Percentiles rank a stretch among this genome's conserved stretches.
These are phyloP conservation scores for Lactarius tabidus DNA, from an alignment of 768 basidiomycete genomes.

Conservation along the genomic window DNA sequence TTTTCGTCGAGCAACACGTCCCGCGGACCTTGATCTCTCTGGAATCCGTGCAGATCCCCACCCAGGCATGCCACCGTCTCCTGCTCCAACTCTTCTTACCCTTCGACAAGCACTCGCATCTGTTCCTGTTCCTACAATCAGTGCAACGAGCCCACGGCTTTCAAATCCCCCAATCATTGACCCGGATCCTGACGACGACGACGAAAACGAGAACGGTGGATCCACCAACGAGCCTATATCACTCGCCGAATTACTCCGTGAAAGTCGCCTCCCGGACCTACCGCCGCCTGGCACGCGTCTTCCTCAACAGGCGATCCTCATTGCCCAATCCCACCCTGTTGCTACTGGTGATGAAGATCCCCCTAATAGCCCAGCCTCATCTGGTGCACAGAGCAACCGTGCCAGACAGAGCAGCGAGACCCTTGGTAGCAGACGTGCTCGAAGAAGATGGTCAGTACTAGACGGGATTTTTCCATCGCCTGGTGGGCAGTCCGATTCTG, in stretches of 20 bases:
- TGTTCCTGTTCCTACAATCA: slow-evolving; percentile 17
- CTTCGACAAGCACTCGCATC: slow-evolving; percentile 57
- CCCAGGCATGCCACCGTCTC: slow-evolving; percentile 46
- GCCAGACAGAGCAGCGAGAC: slow-evolving; percentile 20
- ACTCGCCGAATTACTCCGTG: slow-evolving; percentile 67
- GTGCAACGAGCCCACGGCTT: slow-evolving; percentile 14
- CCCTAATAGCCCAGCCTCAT: slow-evolving; percentile 44
- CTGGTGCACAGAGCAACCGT: slow-evolving; percentile 36
- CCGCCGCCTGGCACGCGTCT: slow-evolving; percentile 65
- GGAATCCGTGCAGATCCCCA: slow-evolving; percentile 22
- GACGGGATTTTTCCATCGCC: slow-evolving; percentile 41
- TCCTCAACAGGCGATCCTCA: slow-evolving; percentile 65
- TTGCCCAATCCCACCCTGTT: slow-evolving; percentile 43
- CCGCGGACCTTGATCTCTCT: slow-evolving; percentile 63
- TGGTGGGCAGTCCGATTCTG: slow-evolving; percentile 26
- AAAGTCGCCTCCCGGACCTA: slow-evolving; percentile 72
- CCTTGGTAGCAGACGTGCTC: slow-evolving; percentile 39
- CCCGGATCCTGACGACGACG: slow-evolving; percentile 32
- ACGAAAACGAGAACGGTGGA: slow-evolving; percentile 22
- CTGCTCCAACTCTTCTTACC: slow-evolving; percentile 57
- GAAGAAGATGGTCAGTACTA: slow-evolving; percentile 72
- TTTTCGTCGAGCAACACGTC: slow-evolving; percentile 45
- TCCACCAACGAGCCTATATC: slow-evolving; percentile 56
- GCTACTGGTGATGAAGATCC: slow-evolving; percentile 41
- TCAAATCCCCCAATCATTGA: slow-evolving; percentile 31